These are phyloP conservation scores for Gloeostereum incarnatum DNA, from an alignment of 768 basidiomycete species.

Conservation along the genomic window DNA sequence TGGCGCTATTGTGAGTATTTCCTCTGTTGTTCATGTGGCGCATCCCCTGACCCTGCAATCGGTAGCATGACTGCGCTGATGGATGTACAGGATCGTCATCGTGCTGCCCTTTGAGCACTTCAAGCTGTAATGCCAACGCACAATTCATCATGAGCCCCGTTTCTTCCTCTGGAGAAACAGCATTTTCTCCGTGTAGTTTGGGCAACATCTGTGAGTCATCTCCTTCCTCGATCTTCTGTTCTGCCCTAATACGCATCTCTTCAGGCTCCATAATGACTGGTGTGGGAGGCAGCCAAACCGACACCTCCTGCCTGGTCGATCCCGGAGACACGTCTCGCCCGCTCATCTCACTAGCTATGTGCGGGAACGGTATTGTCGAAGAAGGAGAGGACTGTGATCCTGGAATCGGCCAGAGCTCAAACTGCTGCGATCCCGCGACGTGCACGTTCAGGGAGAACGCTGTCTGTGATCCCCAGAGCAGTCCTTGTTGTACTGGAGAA, in stretches of 20 bases:
- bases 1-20: slow-evolving; percentile 83
- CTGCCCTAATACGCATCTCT: background rate
- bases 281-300: slow-evolving; percentile 29
- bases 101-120: slow-evolving; percentile 65
- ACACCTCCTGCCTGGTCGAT: slow-evolving; percentile 61
- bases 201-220: slow-evolving; percentile 74
- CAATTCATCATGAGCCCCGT: slow-evolving; percentile 82
- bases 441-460: slow-evolving; percentile 70
- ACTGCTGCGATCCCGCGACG: slow-evolving; percentile 66
- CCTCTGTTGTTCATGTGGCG: too few relatives aligned
- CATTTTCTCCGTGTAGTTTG: slow-evolving; percentile 71
- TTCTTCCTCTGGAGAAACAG: slow-evolving; percentile 49
- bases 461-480: slow-evolving; percentile 71
- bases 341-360: slow-evolving; percentile 61
- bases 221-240: background rate
- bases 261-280: slow-evolving; percentile 58
- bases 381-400: slow-evolving; percentile 86
- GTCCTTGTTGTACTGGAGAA: slow-evolving; percentile 60
- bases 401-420: slow-evolving; percentile 43
- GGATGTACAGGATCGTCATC: slow-evolving; percentile 46
- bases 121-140: slow-evolving; percentile 52
- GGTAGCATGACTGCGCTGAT: slow-evolving; percentile 58
- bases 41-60: too few relatives aligned
- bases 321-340: slow-evolving; percentile 31
- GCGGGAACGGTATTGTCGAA: slow-evolving; percentile 80